Evolutionary conservation across 306 rosid species (phyloP).

Genomic region (Argentina anserina): DNA sequence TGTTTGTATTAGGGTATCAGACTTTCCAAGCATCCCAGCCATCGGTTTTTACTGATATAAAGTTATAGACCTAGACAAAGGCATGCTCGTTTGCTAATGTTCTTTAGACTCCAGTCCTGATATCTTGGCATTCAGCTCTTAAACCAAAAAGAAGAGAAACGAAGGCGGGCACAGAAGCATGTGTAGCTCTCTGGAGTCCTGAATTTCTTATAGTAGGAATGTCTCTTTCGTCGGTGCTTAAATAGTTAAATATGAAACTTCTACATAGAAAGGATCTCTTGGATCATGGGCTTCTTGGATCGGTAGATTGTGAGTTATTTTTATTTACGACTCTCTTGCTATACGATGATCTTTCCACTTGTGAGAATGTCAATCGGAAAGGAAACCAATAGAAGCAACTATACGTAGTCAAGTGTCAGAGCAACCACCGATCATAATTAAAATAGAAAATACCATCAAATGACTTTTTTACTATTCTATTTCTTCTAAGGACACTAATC

Average conservation of each 20-base stretch:
- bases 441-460: too few species aligned
- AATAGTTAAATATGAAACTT: not conserved
- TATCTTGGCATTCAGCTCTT: not conserved
- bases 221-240: constrained; percentile 37
- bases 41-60: not conserved
- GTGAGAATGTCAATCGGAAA: constrained; percentile 20
- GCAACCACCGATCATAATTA: not conserved
- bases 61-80: not conserved
- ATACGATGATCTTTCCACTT: not conserved
- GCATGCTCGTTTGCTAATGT: not conserved
- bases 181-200: not conserved
- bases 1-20: too few species aligned
- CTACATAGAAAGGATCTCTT: constrained; percentile 46
- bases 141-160: not conserved
- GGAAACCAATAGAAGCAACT: constrained; percentile 5
- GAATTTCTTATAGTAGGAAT: constrained; percentile 39
- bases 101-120: not conserved
- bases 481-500: too few species aligned
- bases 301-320: constrained; percentile 30
- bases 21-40: not conserved
- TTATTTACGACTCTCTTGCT: not conserved
- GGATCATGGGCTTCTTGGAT: constrained; percentile 91
- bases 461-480: too few species aligned
- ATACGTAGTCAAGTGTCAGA: not conserved
- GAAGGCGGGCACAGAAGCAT: not conserved